Evolutionary conservation across 2,329 filamentous ascomycete genomes (phyloP), one percentile per base, ranked within the genome.

Genomic region (Eurotiales sp.): DNA sequence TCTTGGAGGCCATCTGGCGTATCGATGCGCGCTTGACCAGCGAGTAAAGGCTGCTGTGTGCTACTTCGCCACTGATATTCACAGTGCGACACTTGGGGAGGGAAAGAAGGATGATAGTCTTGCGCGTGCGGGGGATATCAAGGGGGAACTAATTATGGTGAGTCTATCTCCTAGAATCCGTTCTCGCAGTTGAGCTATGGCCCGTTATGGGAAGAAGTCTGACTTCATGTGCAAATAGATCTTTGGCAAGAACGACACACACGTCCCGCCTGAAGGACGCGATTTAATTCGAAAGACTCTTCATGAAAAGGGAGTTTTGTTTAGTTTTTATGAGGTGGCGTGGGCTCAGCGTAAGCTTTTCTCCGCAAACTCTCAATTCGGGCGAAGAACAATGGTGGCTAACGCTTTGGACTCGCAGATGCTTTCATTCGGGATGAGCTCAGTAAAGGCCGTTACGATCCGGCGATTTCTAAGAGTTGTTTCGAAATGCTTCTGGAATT

Each of bases 11-110:
- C 92, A 96, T 66, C 81, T 96, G 15, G 88, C 87, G 70, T 86
- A 83, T 66, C 77, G 84, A 37, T 82, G 79, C 60, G 83, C 84
- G 61, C 78, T 96, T 44, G 90, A 96, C 68, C 77, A 81, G 19
- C 81, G 91, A 51, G 82, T 96, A 53, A 78, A 79, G 34, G 88
- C 89, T 25, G 84, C 84, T 32, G 86, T 95, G 25, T 86, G 89
- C 67, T 97, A 90, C 75, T 96, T 96, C 71, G 90, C 89, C 8
- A 96, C 91, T 6, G 92, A 96, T 72, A 84, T 96, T 47, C 92
- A 96, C 74, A 82, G 77, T 56, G 80, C 82, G 52, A 89, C 85
- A 8, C 80, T 97, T 1, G 92, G 90, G 21, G 79, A 82, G 53
- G 73, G 81, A 58, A 81, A 82, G 66, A 76, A 75, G 19, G 85